phyloP scores from a whole-genome alignment of 768 basidiomycete species.

The Suillus plorans region DNA sequence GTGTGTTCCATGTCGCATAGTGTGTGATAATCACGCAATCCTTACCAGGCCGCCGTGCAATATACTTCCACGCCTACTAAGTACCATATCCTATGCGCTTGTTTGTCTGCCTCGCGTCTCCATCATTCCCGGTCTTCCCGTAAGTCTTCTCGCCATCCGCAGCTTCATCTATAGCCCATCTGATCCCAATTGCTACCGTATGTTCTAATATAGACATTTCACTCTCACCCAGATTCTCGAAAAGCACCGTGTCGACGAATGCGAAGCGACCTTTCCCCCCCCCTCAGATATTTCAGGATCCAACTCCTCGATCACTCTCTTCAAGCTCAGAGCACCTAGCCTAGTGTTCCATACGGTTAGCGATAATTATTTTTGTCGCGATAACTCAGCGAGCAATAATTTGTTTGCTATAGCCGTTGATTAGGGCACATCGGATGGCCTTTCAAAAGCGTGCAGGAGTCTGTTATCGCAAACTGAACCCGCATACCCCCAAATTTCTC shows the following conservation, averaged over 20 bases:
- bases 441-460: not conserved
- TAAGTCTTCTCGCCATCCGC: constrained; percentile 28
- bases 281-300: constrained; percentile 28
- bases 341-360: constrained; percentile 7
- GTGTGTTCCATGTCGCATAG: constrained; percentile 14
- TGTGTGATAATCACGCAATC: constrained; percentile 17
- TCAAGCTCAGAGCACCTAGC: constrained; percentile 11
- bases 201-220: constrained; percentile 14
- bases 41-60: constrained; percentile 23
- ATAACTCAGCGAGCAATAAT: constrained; percentile 6
- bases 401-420: constrained; percentile 3
- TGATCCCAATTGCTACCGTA: constrained; percentile 6
- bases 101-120: constrained; percentile 12
- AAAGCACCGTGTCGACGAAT: constrained; percentile 33
- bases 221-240: constrained; percentile 23
- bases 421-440: constrained; percentile 9
- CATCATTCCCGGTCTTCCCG: constrained; percentile 27
- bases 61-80: constrained; percentile 21
- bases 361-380: constrained; percentile 25
- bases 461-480: not conserved
- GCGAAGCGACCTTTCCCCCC: constrained; percentile 7
- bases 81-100: constrained; percentile 8
- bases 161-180: constrained; percentile 26
- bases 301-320: constrained; percentile 10
- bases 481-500: constrained; percentile 2